Evolutionary conservation across 2,329 filamentous ascomycete genomes (phyloP).

Genomic region (Claviceps fusiformis): DNA sequence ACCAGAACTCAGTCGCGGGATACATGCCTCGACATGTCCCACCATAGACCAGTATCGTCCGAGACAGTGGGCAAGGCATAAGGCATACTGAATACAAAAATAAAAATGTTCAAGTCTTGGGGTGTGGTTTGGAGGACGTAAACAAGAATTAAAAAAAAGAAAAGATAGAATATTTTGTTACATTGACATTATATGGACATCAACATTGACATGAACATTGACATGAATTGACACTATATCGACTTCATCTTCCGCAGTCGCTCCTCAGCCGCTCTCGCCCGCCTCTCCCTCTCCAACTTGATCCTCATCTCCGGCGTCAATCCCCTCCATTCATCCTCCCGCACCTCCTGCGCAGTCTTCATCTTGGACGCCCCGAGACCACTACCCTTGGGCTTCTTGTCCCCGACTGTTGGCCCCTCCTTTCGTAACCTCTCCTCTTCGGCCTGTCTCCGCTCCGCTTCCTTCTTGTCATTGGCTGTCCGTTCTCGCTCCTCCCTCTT

Average conservation of each 20-base stretch:
- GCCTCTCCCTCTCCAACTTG: constrained; percentile 73
- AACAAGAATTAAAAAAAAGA: too few species aligned
- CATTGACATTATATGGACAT: too few species aligned
- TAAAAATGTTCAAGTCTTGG: too few species aligned
- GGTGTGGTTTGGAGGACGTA: too few species aligned
- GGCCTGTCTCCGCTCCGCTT: constrained; percentile 54
- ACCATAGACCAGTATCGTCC: too few species aligned
- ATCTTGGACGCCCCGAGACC: constrained; percentile 39
- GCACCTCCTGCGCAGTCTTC: constrained; percentile 66
- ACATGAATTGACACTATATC: too few species aligned
- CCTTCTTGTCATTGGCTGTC: constrained; percentile 52
- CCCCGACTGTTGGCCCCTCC: constrained; percentile 47
- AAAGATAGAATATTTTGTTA: too few species aligned
- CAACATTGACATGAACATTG: too few species aligned
- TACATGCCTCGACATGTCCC: too few species aligned
- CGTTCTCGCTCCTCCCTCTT: constrained; percentile 56
- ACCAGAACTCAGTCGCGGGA: too few species aligned
- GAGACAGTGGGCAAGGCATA: too few species aligned
- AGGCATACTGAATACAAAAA: too few species aligned
- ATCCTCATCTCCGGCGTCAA: constrained; percentile 78
- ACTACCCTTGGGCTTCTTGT: constrained; percentile 36
- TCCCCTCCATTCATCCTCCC: constrained; percentile 72
- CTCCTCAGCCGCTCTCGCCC: constrained; percentile 85
- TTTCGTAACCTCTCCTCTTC: constrained; percentile 61
- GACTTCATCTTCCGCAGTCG: constrained; percentile 51